Evolutionary conservation across 208 protist species (phyloP).

Genomic region (Leishmania aethiopica): DNA sequence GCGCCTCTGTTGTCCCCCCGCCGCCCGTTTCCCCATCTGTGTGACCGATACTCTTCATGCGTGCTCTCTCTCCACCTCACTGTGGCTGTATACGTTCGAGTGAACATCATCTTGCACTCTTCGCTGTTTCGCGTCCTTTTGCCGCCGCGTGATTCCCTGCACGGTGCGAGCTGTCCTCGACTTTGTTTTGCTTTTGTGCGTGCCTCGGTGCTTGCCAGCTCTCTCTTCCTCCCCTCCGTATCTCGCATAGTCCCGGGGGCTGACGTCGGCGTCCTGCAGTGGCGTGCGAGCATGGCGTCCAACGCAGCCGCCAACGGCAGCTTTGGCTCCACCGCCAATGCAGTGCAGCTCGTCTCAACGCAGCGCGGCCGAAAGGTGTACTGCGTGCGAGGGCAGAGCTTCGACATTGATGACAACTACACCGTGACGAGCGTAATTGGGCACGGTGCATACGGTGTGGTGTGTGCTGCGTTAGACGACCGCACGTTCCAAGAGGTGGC

Average conservation of each 20-base stretch:
- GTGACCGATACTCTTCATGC: slow-evolving; percentile 1
- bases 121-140: background rate
- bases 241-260: background rate
- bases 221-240: background rate
- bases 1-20: background rate
- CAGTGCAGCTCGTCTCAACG: slow-evolving; percentile 72
- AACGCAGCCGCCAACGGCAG: slow-evolving; percentile 37
- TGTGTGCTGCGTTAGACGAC: slow-evolving; percentile 85
- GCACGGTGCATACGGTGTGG: slow-evolving; percentile 90
- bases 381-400: slow-evolving; percentile 77
- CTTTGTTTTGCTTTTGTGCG: slow-evolving; percentile 2
- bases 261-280: background rate
- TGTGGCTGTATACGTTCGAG: background rate
- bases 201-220: background rate
- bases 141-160: background rate
- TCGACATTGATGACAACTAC: slow-evolving; percentile 90
- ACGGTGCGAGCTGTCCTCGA: slow-evolving; percentile 9
- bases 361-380: slow-evolving; percentile 90
- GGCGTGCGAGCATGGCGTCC: slow-evolving; percentile 8
- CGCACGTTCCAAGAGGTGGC: slow-evolving; percentile 90
- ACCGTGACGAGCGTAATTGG: slow-evolving; percentile 86
- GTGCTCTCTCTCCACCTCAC: background rate
- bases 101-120: background rate
- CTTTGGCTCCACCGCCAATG: slow-evolving; percentile 42
- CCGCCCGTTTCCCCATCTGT: background rate